These are phyloP conservation scores for Sideroxylon spinosum DNA, from an alignment of 179 eudicot species.

Conservation along the genomic window DNA sequence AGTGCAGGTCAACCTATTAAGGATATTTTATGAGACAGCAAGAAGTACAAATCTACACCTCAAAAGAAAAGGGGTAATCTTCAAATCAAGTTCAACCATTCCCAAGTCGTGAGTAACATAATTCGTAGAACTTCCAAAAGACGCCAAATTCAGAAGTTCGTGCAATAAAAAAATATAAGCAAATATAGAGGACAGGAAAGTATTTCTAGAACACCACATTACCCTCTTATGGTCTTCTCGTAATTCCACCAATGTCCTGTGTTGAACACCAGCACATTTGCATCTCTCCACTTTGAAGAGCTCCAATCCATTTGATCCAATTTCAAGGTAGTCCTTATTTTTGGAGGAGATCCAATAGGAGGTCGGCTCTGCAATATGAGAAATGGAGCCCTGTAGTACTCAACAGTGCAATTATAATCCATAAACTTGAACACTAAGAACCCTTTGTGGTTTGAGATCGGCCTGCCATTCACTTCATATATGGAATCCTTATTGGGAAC, in stretches of 20 bases:
- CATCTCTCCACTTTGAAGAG: constrained; percentile 58
- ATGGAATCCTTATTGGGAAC: constrained; percentile 49
- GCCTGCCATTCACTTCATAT: constrained; percentile 84
- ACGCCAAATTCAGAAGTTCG: not conserved
- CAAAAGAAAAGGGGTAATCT: not conserved
- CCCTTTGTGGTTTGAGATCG: constrained; percentile 86
- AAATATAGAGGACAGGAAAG: not conserved
- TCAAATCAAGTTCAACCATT: not conserved
- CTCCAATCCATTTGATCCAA: constrained; percentile 78
- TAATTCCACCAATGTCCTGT: constrained; percentile 97
- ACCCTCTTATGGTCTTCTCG: constrained; percentile 87
- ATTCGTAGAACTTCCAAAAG: not conserved
- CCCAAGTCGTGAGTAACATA: not conserved
- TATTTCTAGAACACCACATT: constrained; percentile 15
- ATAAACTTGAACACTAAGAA: constrained; percentile 64
- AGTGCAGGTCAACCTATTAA: not conserved
- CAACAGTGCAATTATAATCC: constrained; percentile 72
- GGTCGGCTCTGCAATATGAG: constrained; percentile 72
- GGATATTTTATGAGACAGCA: not conserved
- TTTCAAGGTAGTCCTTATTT: constrained; percentile 51
- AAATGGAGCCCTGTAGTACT: constrained; percentile 86
- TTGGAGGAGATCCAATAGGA: constrained; percentile 41
- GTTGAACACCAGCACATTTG: constrained; percentile 68
- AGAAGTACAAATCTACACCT: not conserved
- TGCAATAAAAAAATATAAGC: not conserved